These are phyloP conservation scores for Spongiforma sp. DNA, from an alignment of 1,284 basidiomycete genomes.

Conservation along the genomic window DNA sequence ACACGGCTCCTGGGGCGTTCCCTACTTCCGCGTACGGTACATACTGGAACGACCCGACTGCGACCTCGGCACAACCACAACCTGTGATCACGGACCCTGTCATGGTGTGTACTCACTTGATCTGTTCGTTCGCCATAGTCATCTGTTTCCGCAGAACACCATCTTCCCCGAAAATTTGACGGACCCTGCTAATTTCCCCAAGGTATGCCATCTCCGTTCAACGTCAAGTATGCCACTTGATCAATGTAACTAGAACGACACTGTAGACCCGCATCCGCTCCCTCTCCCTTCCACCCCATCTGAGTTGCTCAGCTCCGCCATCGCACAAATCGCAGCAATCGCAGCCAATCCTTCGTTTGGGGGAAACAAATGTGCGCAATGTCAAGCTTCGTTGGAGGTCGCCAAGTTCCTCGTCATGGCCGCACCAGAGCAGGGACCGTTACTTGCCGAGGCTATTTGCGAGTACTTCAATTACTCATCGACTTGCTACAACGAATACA, in stretches of 20 bases:
- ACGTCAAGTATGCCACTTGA: background rate
- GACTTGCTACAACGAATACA: slow-evolving; percentile 55
- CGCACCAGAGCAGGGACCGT: slow-evolving; percentile 63
- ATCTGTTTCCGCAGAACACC: slow-evolving; percentile 44
- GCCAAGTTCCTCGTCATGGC: slow-evolving; percentile 68
- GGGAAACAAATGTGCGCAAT: slow-evolving; percentile 61
- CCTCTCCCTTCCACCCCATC: slow-evolving; percentile 42
- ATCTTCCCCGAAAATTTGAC: slow-evolving; percentile 60
- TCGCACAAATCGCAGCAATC: slow-evolving; percentile 57
- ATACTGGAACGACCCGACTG: slow-evolving; percentile 73
- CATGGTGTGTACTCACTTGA: slow-evolving; percentile 46
- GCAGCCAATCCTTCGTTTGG: slow-evolving; percentile 51
- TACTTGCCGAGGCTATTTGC: slow-evolving; percentile 63
- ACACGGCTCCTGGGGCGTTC: slow-evolving; percentile 61
- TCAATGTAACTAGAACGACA: slow-evolving; percentile 46
- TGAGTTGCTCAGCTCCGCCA: slow-evolving; percentile 50
- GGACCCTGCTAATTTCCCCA: slow-evolving; percentile 58
- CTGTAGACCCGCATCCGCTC: slow-evolving; percentile 64
- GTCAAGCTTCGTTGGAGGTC: slow-evolving; percentile 61
- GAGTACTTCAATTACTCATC: slow-evolving; percentile 55
- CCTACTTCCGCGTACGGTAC: slow-evolving; percentile 60
- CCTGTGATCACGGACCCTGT: slow-evolving; percentile 73
- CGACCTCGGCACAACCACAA: slow-evolving; percentile 67
- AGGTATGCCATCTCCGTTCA: slow-evolving; percentile 27
- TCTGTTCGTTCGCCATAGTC: background rate